Evolutionary conservation across 306 rosid genomes (phyloP), one percentile per base, ranked within the genome.

Genomic region (Aeschynomene evenia): DNA sequence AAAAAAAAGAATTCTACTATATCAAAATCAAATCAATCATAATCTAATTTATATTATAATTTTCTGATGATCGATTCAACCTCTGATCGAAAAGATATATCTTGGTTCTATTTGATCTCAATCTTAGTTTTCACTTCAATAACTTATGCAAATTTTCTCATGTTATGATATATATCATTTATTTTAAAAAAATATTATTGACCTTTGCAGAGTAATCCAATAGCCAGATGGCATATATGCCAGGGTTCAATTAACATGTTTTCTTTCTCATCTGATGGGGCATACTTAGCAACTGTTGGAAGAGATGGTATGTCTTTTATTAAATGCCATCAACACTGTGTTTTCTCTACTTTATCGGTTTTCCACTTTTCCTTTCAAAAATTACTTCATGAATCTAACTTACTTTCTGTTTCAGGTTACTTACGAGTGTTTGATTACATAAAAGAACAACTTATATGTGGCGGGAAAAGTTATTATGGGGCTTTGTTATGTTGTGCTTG

Each of bases 221-320:
- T 87, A 68, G 95, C 89, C 63, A 87, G 99, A 83, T 95, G 99
- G 99, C 99, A 95, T 82, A 85, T 91, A 75, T 89, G 99, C 89
- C 91, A 87, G 79, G 92, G 96, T 65, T 75, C 97, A 50, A 80
- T 91, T 54, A 95, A 95, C 73, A 86, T 83, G 49, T 81, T 95
- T 59, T 86, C 99, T 71, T 95, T 95, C 85, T 95, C 99, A 4
- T 63, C 73, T 5, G 96, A 89, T 66, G 99, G 99, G 51, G 77
- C 83, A 50, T 83, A 76, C 84, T 48, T 95, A 57, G 97, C 97
- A 33, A 89, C 95, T 68, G 97, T 80, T 66, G 99, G 99, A 72
- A 88, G 99, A 77, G 99, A 91, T 73, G 99, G 99, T 95, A 91
- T 28, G 29, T 49, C 64, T 66, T 66, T 49, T 36, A 63, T 71